Evolutionary conservation across 441 rosid genomes (phyloP), one percentile per base, ranked within the genome.

Genomic region (Aquilaria agallochum): DNA sequence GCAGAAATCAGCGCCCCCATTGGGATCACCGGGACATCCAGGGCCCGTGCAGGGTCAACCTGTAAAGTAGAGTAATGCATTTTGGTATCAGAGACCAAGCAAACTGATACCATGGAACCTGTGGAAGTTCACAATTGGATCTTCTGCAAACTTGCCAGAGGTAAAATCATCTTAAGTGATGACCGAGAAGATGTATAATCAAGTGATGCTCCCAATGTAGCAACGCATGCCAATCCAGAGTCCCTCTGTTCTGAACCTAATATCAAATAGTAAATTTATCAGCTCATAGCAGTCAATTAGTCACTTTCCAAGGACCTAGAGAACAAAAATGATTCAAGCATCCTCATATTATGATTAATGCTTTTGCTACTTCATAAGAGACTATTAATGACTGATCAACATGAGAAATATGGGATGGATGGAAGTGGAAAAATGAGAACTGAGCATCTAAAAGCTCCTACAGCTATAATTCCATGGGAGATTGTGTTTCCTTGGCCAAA

Each of bases 181-280:
- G 97, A 87, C 64, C 75, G 72, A 64, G 95, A 90, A 68, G 86
- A 62, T 50, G 85, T 69, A 70, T 87, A 90, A 76, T 90, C 97
- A 54, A 90, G 82, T 40, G 97, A 71, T 51, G 97, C 81, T 46
- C 82, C 92, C 58, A 85, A 67, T 55, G 95, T 90, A 48, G 73
- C 73, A 47, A 84, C 68, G 53, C 85, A 80, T 59, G 83, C 76
- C 71, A 87, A 70, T 31, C 84, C 80, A 3, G 90, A 65, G 59
- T 88, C 83, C 32, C 60, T 85, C 78, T 87, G 83, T 77, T 80
- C 76, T 53, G 67, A 81, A 73, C 85, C 96, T 88, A 36, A 4
- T 49, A 49, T n/a, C 59, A 71, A 56, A 49, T 7, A 34, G 49
- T 11, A 64, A 30, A 12, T 58, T 71, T 63, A 36, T 36, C 42